These are phyloP conservation scores for Phytopythium delawarense DNA, from an alignment of 352 stramenopile species.

Conservation along the genomic window DNA sequence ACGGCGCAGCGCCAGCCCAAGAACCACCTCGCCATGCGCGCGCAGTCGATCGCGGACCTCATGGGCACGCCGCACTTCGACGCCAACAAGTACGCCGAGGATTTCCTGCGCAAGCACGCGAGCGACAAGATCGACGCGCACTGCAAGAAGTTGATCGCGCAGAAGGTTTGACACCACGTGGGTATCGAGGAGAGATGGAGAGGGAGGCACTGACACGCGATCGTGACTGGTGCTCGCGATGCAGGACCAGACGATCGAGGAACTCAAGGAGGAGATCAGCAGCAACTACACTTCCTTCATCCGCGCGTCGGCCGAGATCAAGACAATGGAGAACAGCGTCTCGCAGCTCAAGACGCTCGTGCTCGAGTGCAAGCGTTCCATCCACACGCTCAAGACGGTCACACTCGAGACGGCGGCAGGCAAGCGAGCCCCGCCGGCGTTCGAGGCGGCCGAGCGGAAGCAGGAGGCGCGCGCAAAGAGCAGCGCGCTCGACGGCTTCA, in stretches of 20 bases:
- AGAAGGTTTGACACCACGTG: constrained; percentile 34
- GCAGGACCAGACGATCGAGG: constrained; percentile 79
- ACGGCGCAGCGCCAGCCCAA: constrained; percentile 46
- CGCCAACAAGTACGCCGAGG: constrained; percentile 66
- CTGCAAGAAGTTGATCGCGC: constrained; percentile 64
- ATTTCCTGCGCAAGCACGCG: constrained; percentile 72
- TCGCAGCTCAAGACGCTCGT: constrained; percentile 74
- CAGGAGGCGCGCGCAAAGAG: constrained; percentile 42
- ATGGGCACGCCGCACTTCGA: constrained; percentile 72
- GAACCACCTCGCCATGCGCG: constrained; percentile 62
- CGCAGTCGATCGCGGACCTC: constrained; percentile 73
- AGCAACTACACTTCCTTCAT: constrained; percentile 83
- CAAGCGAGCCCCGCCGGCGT: constrained; percentile 27
- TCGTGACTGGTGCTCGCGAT: background rate
- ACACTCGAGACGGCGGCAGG: constrained; percentile 33
- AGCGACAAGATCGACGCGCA: constrained; percentile 74
- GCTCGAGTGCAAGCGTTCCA: constrained; percentile 68
- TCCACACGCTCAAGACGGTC: constrained; percentile 49
- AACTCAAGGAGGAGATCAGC: constrained; percentile 81
- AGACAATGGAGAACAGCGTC: constrained; percentile 83
- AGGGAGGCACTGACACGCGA: background rate
- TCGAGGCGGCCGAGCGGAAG: constrained; percentile 45
- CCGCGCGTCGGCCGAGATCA: constrained; percentile 61
- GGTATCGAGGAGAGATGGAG: background rate
- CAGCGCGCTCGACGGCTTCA: constrained; percentile 50